Conservation (phyloP, 1,139 yeast species). For the Pichia sp. region DNA sequence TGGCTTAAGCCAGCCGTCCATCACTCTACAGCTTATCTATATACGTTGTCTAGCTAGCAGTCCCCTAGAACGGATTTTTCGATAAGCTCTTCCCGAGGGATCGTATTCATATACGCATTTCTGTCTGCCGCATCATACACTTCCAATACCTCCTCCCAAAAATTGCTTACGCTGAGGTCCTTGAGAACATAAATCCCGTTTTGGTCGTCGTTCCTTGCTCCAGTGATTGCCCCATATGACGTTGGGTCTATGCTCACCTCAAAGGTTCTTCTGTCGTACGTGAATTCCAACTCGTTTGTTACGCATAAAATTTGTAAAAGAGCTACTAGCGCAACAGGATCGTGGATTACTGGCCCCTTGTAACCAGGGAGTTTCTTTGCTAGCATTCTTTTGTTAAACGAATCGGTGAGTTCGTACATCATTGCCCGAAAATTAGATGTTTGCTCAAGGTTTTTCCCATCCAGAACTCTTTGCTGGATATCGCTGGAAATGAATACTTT, state of each 20-base stretch:
- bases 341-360: constrained; percentile 75
- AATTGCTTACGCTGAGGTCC: constrained; percentile 41
- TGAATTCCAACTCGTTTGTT: constrained; percentile 31
- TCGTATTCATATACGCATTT: constrained; percentile 17
- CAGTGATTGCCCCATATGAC: constrained; percentile 25
- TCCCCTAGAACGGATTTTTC: constrained; percentile 4
- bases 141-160: constrained; percentile 49
- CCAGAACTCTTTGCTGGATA: constrained; percentile 38
- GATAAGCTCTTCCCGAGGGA: constrained; percentile 11
- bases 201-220: constrained; percentile 16
- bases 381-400: constrained; percentile 47
- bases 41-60: neutral
- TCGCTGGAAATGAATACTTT: constrained; percentile 54
- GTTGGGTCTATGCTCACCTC: constrained; percentile 35
- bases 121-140: constrained; percentile 35
- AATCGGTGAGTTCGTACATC: constrained; percentile 53
- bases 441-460: constrained; percentile 26
- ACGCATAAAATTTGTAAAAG: constrained; percentile 43
- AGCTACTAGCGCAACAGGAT: constrained; percentile 66
- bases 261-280: constrained; percentile 33
- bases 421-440: constrained; percentile 45
- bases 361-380: constrained; percentile 37
- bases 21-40: neutral
- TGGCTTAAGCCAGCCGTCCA: too few relatives aligned
- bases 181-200: constrained; percentile 50